Evolutionary conservation across 768 basidiomycete species (phyloP).

Genomic region (Suillus decipiens): DNA sequence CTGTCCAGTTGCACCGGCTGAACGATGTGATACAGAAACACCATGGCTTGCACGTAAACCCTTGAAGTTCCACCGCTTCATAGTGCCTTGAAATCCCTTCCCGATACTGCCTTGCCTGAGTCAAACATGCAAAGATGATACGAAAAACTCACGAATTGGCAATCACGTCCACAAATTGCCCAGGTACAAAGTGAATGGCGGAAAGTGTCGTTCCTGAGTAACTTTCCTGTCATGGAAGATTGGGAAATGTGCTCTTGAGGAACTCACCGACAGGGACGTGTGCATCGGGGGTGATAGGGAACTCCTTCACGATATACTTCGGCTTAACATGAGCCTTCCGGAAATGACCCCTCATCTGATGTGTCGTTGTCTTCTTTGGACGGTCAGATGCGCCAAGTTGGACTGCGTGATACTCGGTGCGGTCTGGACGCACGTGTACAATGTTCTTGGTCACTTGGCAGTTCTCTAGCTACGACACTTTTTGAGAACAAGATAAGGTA

Average conservation of each 20-base stretch:
- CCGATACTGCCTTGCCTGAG: constrained; percentile 67
- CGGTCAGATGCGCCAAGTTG: constrained; percentile 87
- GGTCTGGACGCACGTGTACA: constrained; percentile 59
- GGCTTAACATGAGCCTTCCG: constrained; percentile 76
- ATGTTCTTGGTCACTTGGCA: constrained; percentile 89
- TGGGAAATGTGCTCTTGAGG: constrained; percentile 2
- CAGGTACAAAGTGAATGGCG: constrained; percentile 94
- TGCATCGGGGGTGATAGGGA: constrained; percentile 85
- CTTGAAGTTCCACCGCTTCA: constrained; percentile 95
- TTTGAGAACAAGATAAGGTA: constrained; percentile 17
- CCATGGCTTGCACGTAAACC: constrained; percentile 94
- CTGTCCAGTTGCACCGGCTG: constrained; percentile 89
- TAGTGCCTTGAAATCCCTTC: constrained; percentile 95
- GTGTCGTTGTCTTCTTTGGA: constrained; percentile 68
- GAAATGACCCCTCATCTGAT: constrained; percentile 90
- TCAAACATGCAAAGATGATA: constrained; percentile 1
- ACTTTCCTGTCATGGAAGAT: constrained; percentile 4
- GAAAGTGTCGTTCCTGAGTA: constrained; percentile 80
- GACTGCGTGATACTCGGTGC: constrained; percentile 84
- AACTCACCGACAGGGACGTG: constrained; percentile 83
- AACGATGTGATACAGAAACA: constrained; percentile 93
- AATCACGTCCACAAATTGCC: constrained; percentile 91
- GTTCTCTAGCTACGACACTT: constrained; percentile 66
- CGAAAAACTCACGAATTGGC: constrained; percentile 75
- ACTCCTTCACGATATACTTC: constrained; percentile 86